Evolutionary conservation across 257 asterid genomes (phyloP), one percentile per base, ranked within the genome.

Genomic region (Jacaranda mimosifolia): DNA sequence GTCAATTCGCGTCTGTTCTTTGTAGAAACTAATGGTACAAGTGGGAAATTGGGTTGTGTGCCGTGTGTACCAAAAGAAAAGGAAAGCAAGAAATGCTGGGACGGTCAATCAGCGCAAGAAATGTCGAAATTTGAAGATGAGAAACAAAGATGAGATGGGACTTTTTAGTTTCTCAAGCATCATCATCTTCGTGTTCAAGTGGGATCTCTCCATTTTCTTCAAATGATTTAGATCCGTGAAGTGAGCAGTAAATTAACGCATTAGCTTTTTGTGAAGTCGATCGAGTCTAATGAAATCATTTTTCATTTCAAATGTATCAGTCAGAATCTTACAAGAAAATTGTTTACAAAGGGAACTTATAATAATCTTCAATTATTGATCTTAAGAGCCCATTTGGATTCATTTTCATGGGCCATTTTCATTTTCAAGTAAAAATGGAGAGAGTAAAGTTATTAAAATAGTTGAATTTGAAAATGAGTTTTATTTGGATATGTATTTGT

Each of bases 1-100:
- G 46, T 26, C 32, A 26, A 26, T 26, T 1, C 7, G 9, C 46
- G 6, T 42, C 66, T 39, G 10, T 6, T 70, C 26, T 21, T 42
- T 66, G 83, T 73, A 86, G 93, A 83, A 75, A 71, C 12, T 65
- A 51, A 55, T 55, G 83, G 60, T 83, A 82, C 89, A 73, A 68
- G 79, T 79, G 38, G 91, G 88, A 73, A 88, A 86, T 67, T 89
- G 93, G 91, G 84, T 77, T 57, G 83, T 87, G 9, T 89, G 89
- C 83, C 70, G 88, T 46, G 55, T 89, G 74, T 82, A 69, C 59
- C 81, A 80, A 26, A 77, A 76, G 82, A 73, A 73, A 39, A 74
- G 17, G 76, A 74, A 55, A 65, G 40, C 59, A 32, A 80, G 74
- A 79, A 76, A 52, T 19, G 35, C 59, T 3, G 52, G 68, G 51